phyloP scores from a whole-genome alignment of 805 yeast genomes.

The Candida michaelii region DNA sequence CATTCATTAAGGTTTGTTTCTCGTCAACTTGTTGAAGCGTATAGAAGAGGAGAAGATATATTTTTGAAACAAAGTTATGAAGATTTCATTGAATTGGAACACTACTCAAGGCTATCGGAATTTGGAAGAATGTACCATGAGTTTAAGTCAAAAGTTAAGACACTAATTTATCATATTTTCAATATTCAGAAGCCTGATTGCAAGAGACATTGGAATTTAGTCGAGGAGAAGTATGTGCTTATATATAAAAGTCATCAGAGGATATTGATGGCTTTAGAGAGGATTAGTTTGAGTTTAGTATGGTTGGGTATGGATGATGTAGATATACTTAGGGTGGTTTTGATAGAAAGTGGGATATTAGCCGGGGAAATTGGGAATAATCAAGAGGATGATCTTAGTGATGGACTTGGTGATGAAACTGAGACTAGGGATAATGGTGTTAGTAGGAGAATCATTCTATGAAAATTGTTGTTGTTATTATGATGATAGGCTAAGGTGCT shows the following conservation, averaged over 20 bases:
- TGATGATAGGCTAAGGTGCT: no score
- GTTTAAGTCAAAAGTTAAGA: neutral
- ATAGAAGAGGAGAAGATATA: neutral
- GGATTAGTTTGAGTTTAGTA: neutral
- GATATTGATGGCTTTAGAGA: neutral
- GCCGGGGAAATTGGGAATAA: no score
- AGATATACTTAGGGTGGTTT: neutral
- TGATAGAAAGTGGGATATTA: neutral
- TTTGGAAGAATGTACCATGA: neutral
- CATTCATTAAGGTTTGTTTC: neutral
- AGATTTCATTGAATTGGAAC: neutral
- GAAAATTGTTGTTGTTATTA: no score
- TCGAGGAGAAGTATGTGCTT: neutral
- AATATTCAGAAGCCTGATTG: neutral
- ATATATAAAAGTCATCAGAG: neutral
- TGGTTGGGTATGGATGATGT: neutral
- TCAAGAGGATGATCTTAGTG: neutral
- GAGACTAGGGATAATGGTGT: no score
- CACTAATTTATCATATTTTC: neutral
- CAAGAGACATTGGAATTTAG: neutral
- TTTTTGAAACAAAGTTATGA: slow-evolving; percentile 1
- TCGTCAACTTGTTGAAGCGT: neutral
- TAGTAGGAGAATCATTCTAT: no score
- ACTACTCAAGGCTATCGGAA: neutral
- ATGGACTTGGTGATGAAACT: neutral